Conservation (phyloP, 1,139 yeast species). For the Candida anutae region DNA sequence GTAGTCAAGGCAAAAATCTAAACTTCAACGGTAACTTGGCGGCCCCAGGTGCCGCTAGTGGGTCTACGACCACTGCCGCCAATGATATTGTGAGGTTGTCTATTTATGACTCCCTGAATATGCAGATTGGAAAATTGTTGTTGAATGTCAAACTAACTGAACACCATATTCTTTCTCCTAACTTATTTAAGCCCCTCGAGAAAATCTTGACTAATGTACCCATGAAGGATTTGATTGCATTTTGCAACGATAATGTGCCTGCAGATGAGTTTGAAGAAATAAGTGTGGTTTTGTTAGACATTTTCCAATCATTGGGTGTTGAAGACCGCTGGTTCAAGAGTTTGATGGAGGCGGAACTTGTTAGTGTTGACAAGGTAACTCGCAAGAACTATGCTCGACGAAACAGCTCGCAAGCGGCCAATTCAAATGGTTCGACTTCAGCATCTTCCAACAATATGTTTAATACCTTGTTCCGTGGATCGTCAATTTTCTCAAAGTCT, state of each 20-base stretch:
- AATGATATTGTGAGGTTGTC: slow-evolving; percentile 36
- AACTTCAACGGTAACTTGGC: slow-evolving; percentile 13
- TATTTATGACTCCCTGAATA: slow-evolving; percentile 33
- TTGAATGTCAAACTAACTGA: slow-evolving; percentile 48
- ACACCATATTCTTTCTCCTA: slow-evolving; percentile 52
- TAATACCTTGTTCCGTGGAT: slow-evolving; percentile 79
- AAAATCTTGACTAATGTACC: slow-evolving; percentile 47
- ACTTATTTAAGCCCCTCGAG: slow-evolving; percentile 53
- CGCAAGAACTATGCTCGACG: slow-evolving; percentile 24
- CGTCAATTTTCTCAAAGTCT: slow-evolving; percentile 72
- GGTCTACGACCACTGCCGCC: slow-evolving; percentile 4
- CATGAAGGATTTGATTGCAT: slow-evolving; percentile 41
- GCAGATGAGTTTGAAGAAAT: slow-evolving; percentile 46
- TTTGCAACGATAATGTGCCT: slow-evolving; percentile 34
- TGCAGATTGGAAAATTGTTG: slow-evolving; percentile 53
- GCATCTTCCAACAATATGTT: slow-evolving; percentile 39
- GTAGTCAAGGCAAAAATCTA: slow-evolving; percentile 18
- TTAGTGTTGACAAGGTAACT: slow-evolving; percentile 39
- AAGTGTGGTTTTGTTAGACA: slow-evolving; percentile 51
- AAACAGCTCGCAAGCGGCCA: slow-evolving; percentile 1
- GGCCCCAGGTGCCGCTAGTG: neutral
- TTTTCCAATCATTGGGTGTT: slow-evolving; percentile 54
- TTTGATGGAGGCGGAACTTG: slow-evolving; percentile 58
- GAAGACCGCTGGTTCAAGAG: slow-evolving; percentile 66
- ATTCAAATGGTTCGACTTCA: slow-evolving; percentile 2